Evolutionary conservation across 495 filamentous ascomycete species (phyloP).

Genomic region (Aspergillus affinis): DNA sequence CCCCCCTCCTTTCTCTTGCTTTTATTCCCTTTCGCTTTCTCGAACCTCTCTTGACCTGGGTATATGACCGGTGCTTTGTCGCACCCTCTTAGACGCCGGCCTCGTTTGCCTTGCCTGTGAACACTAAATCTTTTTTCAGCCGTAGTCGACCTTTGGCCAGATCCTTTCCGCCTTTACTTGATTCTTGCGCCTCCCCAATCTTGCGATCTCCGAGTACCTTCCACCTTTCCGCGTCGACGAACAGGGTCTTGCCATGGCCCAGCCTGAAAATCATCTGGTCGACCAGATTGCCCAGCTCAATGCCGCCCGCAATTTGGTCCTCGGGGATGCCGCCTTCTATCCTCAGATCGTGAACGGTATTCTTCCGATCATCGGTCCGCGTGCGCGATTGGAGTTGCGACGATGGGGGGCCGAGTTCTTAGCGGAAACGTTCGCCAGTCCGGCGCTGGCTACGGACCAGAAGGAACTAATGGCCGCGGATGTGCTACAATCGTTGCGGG

Average conservation of each 20-base stretch:
- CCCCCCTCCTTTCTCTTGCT: background rate
- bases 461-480: constrained; percentile 73
- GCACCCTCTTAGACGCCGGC: background rate
- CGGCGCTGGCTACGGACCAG: constrained; percentile 64
- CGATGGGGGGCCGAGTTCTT: constrained; percentile 97
- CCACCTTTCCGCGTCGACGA: constrained; percentile 3
- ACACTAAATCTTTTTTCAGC: background rate
- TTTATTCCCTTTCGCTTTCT: background rate
- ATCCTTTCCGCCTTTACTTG: background rate
- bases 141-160: background rate
- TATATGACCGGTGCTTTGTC: background rate
- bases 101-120: background rate
- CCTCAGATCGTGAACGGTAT: constrained; percentile 86
- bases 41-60: background rate
- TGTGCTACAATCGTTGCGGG: constrained; percentile 72
- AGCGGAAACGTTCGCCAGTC: constrained; percentile 91
- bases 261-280: constrained; percentile 53
- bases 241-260: constrained; percentile 39
- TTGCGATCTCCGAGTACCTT: background rate
- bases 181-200: background rate
- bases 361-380: constrained; percentile 81
- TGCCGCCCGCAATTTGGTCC: constrained; percentile 80
- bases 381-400: constrained; percentile 71
- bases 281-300: constrained; percentile 83
- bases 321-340: constrained; percentile 81